Evolutionary conservation across 2,329 filamentous ascomycete species (phyloP), one percentile per base, ranked within the genome.

Genomic region (Stemphylium vesicarium): DNA sequence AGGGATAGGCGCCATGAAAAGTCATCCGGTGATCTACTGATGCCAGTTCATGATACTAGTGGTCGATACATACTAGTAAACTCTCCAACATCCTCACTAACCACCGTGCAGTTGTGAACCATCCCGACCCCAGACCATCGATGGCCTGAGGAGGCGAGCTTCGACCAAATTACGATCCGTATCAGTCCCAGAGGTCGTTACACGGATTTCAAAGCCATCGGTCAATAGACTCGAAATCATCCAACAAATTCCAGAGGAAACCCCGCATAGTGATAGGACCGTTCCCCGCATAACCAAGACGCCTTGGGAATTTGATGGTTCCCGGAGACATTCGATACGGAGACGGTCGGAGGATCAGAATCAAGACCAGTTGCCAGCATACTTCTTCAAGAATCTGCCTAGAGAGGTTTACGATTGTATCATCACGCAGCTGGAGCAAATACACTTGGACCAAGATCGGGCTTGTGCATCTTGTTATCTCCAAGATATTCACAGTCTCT

Each of bases 381-480:
- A 63, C n/a, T 41, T 77, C 0, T 78, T 82, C 62, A 77, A 80
- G 54, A 74, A 75, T 15, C 61, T 86, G 6, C 84, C 84, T 0
- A 71, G 77, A 40, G 80, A 83, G 56, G 79, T 86, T 4, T 85
- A 84, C 57, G 79, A 83, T 51, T 82, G 78, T 52, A 83, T 87
- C 33, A 59, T 85, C 10, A 71, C 77, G 31, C 80, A 84, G 51
- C 65, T 86, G 33, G 77, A 82, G 49, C 63, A 68, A 8, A 61
- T 82, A 22, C 80, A 85, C 40, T 60, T 60, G 35, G 54, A 12
- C 29, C 59, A 64, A 13, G 53, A 67, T 3, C 62, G 65, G 18
- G 75, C 80, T 31, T 85, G 84, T 65, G 73, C 80, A 39, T 79
- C 81, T 48, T 85, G 83, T 62, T 83, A 82, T 57, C 76, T 84